Evolutionary conservation across 176 grass and related monocot species (phyloP), one percentile per base, ranked within the genome.

Genomic region (Bolboschoenus planiculmis): DNA sequence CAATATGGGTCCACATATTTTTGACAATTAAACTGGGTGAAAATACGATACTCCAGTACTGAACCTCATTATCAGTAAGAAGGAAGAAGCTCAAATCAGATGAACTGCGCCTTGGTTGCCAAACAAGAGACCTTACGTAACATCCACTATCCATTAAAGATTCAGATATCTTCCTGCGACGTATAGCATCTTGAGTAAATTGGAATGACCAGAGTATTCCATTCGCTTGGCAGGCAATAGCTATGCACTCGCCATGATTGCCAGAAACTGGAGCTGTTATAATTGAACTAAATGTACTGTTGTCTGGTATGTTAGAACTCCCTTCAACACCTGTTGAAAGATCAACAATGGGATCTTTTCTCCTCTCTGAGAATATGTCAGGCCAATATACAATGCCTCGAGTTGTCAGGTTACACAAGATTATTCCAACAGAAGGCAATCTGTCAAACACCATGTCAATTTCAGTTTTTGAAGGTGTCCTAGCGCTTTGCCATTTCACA

Each of bases 321-420:
- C 76, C 42, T 82, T 82, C 90, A 46, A 29, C 61, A 42, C 57
- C 14, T 26, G 39, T 83, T 40, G 39, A 21, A 30, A 71, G 76
- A 82, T 78, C 85, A 82, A 90, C 60, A 84, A 93, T 67, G 87
- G 85, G 89, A 84, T 59, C 65, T 51, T 64, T 88, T 47, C 46
- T 76, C 73, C 65, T 91, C 78, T 91, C 84, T 79, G 71, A 81
- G 86, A 85, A 91, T 35, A 98, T 88, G 54, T 98, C 90, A 86
- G 90, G 87, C 96, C 96, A 98, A 83, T 91, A 98, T 10, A 83
- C 90, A 62, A 95, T 46, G 81, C 82, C 84, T 85, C 86, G 89
- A 83, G 87, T 90, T 73, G 48, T 88, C 84, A 67, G 85, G 75
- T 98, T 93, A 78, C 65, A 95, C 36, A 98, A 87, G 54, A 98